Evolutionary conservation across 257 asterid species (phyloP).

Genomic region (Capsicum chinense): DNA sequence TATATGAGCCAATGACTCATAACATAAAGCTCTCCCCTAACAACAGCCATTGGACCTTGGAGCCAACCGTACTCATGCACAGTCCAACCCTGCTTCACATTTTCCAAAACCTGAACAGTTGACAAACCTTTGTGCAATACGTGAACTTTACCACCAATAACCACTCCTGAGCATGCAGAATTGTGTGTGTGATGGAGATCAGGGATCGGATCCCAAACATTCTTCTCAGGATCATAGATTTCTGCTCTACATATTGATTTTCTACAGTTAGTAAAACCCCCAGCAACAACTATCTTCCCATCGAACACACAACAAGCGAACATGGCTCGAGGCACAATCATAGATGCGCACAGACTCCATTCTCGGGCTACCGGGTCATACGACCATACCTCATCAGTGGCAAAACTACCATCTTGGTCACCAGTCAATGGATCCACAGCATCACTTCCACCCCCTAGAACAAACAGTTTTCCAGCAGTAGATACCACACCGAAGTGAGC

Average conservation of each 20-base stretch:
- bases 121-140: conserved; percentile 93
- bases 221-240: conserved; percentile 84
- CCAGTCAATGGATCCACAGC: conserved; percentile 95
- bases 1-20: conserved; percentile 84
- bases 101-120: conserved; percentile 78
- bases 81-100: conserved; percentile 71
- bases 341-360: conserved; percentile 75
- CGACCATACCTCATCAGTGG: conserved; percentile 94
- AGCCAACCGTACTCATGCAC: conserved; percentile 90
- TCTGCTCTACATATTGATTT: conserved; percentile 93
- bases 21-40: conserved; percentile 78
- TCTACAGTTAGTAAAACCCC: conserved; percentile 89
- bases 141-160: conserved; percentile 77
- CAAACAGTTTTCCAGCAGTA: conserved; percentile 82
- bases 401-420: conserved; percentile 95
- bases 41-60: conserved; percentile 94
- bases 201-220: conserved; percentile 81
- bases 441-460: conserved; percentile 95
- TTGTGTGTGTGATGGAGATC: conserved; percentile 87
- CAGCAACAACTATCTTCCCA: conserved; percentile 90
- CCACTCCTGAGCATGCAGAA: conserved; percentile 86
- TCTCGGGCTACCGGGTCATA: conserved; percentile 66
- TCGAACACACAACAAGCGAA: conserved; percentile 91
- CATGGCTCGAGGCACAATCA: conserved; percentile 96
- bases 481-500: conserved; percentile 95